Evolutionary conservation across 768 basidiomycete species (phyloP).

Genomic region (Trametes cingulata): DNA sequence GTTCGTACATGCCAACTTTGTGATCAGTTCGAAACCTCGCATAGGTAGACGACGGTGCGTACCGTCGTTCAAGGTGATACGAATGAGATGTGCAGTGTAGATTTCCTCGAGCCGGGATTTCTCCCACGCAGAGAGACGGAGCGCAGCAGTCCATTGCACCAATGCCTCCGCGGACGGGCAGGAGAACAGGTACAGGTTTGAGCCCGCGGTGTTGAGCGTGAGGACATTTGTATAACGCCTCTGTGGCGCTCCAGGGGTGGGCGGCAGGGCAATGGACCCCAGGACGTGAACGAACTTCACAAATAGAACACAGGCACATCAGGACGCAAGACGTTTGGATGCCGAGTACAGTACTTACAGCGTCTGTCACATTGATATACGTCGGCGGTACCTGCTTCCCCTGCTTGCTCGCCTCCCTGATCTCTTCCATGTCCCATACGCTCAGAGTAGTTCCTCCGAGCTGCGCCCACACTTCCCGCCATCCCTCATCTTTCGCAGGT

Average conservation of each 20-base stretch:
- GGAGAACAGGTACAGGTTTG: slow-evolving; percentile 86
- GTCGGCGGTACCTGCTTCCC: slow-evolving; percentile 83
- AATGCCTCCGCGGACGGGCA: slow-evolving; percentile 72
- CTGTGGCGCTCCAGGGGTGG: slow-evolving; percentile 47
- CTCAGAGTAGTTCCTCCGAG: slow-evolving; percentile 87
- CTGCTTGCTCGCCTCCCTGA: slow-evolving; percentile 79
- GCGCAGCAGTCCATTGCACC: slow-evolving; percentile 87
- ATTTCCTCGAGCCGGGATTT: slow-evolving; percentile 95
- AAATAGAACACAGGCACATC: background rate
- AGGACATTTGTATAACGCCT: slow-evolving; percentile 77
- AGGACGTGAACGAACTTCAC: slow-evolving; percentile 75
- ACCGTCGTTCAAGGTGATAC: slow-evolving; percentile 66
- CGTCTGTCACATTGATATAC: slow-evolving; percentile 87
- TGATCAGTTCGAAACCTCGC: background rate
- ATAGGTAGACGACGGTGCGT: slow-evolving; percentile 6
- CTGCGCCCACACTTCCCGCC: slow-evolving; percentile 89
- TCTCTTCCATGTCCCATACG: slow-evolving; percentile 88
- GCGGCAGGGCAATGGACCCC: slow-evolving; percentile 69
- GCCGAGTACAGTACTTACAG: slow-evolving; percentile 51
- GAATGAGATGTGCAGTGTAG: slow-evolving; percentile 91
- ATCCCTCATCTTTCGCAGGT: slow-evolving; percentile 71
- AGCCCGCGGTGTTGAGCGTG: slow-evolving; percentile 91
- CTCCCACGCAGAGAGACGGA: slow-evolving; percentile 92
- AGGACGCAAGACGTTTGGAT: background rate
- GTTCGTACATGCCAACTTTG: background rate